Base-by-base conservation (phyloP, 2,329 filamentous ascomycete genomes). In the Taxawa tesnikishii region DNA sequence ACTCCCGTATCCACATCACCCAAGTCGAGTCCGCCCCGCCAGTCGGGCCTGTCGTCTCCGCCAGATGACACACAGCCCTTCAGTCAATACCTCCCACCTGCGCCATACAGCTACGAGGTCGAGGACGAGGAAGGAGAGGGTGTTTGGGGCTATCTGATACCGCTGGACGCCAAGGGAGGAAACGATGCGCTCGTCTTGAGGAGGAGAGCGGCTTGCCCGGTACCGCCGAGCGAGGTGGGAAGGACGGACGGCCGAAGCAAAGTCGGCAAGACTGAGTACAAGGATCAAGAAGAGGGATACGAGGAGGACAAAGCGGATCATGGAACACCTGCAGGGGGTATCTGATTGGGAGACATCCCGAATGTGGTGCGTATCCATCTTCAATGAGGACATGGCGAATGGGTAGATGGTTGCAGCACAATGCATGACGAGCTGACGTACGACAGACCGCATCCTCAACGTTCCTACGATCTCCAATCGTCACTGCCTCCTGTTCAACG, bases 91-190 rank as follows among this genome's bases (percentile, higher is more conserved):
- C 60, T 83, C 23, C 77, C 83, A 43, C 76, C 80, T 3, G 73
- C 83, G 16, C 69, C 47, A 6, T 44, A 88, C 28, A 77, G 77
- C 8, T 82, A 87, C 41, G 84, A 93, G 35, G 82, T 92, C 4
- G 73, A 87, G 40, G 82, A 94, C 50, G 85, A 94, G 58, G 73
- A 71, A 36, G 70, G 73, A 28, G 82, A 93, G 53, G 84, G 84
- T 6, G 84, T 96, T 1, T 98, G 90, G 90, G 92, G 92, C 9
- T 98, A 96, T 49, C 65, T 98, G 4, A 73, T 94, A 33, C 84
- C 88, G 2, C 62, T 94, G 15, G 78, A 88, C 49, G 68, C 71
- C 32, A 75, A 79, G 33, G 78, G 75, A 57, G 36, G 39, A 10
- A 32, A 31, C 7, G 60, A 80, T 54, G 57, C 68, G 4, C 55